Conservation (phyloP, 257 asterid species). For the Solanum habrochaites region DNA sequence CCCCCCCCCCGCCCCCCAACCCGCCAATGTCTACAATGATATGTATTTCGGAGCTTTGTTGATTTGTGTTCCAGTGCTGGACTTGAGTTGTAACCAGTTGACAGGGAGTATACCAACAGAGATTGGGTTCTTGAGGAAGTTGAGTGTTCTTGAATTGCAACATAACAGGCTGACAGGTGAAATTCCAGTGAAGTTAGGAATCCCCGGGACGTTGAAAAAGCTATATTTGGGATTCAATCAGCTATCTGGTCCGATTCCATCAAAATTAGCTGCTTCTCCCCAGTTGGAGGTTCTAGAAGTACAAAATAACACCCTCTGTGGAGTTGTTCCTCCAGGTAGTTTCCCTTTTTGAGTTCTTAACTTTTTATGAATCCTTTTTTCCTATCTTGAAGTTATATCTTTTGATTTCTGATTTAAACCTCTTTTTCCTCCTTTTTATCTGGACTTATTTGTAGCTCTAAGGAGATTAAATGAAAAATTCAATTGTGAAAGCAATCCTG, state of each 20-base stretch:
- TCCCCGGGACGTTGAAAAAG: slow-evolving; percentile 29
- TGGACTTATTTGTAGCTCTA: slow-evolving; percentile 39
- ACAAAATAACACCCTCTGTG: slow-evolving; percentile 61
- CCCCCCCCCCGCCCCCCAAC: too few relatives aligned
- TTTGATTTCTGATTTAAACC: background rate
- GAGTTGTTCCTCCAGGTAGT: slow-evolving; percentile 43
- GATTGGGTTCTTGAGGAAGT: slow-evolving; percentile 40
- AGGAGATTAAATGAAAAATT: slow-evolving; percentile 43
- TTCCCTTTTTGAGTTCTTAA: background rate
- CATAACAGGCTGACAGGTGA: slow-evolving; percentile 39
- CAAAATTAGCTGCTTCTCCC: slow-evolving; percentile 28
- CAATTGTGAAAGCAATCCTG: slow-evolving; percentile 47
- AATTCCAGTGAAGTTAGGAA: slow-evolving; percentile 56
- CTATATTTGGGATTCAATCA: slow-evolving; percentile 51
- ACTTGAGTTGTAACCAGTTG: slow-evolving; percentile 56
- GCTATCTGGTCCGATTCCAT: slow-evolving; percentile 67
- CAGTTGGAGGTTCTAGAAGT: slow-evolving; percentile 56
- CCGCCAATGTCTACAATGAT: background rate
- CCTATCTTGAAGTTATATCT: background rate
- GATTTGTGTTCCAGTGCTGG: slow-evolving; percentile 38
- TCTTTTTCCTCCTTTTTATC: background rate
- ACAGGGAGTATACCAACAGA: slow-evolving; percentile 60
- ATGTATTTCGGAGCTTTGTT: background rate
- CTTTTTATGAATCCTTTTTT: background rate
- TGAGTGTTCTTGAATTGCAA: slow-evolving; percentile 44